phyloP scores from a whole-genome alignment of 1,284 basidiomycete species.

The Erythrobasidium hasegawianum region DNA sequence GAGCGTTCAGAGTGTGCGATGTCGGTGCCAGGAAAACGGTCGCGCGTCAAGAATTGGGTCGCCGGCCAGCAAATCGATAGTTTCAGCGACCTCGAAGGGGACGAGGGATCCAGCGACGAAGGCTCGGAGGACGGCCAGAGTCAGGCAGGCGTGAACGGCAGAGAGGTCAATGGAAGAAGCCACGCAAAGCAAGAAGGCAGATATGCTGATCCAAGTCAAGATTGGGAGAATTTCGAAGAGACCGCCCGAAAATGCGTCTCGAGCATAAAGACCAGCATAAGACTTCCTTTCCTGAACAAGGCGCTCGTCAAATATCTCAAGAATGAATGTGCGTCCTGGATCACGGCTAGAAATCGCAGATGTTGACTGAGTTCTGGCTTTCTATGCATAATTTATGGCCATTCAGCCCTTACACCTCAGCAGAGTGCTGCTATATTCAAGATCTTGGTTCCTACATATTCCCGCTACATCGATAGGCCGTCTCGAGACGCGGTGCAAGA shows the following conservation, averaged over 20 bases:
- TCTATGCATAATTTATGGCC: background rate
- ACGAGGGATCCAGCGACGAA: conserved; percentile 1
- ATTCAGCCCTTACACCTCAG: conserved; percentile 23
- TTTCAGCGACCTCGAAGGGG: conserved; percentile 30
- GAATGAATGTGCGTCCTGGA: conserved; percentile 8
- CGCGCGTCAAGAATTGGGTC: conserved; percentile 27
- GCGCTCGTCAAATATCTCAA: conserved; percentile 8
- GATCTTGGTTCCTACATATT: conserved; percentile 28
- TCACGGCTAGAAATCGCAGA: background rate
- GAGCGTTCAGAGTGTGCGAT: background rate
- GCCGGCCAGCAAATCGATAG: conserved; percentile 25
- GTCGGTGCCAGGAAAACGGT: conserved; percentile 19
- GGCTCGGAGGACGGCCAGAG: conserved; percentile 3
- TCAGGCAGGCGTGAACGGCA: background rate
- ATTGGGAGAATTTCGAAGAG: conserved; percentile 34
- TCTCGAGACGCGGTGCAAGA: conserved; percentile 20
- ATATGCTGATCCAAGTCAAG: conserved; percentile 12
- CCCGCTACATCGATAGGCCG: conserved; percentile 16
- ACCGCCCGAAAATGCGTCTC: conserved; percentile 2
- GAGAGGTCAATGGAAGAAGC: background rate
- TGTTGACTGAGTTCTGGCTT: background rate
- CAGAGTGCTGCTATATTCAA: conserved; percentile 29
- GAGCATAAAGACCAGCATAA: conserved; percentile 14
- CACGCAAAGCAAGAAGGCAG: conserved; percentile 2
- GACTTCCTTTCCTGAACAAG: conserved; percentile 14